Conservation (phyloP, 768 basidiomycete genomes). For the Phanerodontia chrysosporium region DNA sequence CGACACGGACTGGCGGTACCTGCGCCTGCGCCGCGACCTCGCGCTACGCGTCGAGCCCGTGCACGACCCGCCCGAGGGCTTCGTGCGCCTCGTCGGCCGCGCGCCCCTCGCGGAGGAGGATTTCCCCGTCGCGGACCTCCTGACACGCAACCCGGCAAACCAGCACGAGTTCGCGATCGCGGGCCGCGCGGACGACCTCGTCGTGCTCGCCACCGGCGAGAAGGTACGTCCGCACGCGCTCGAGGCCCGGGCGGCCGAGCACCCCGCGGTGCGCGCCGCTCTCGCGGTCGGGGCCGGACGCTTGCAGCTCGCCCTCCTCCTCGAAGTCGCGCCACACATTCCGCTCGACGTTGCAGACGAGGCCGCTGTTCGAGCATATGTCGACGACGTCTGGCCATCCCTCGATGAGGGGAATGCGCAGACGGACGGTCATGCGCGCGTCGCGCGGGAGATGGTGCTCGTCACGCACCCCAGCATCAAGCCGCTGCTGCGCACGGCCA, state of each 20-base stretch:
- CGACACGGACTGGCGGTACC: conserved; percentile 36
- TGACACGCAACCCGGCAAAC: conserved; percentile 29
- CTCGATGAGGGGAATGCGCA: conserved; percentile 32
- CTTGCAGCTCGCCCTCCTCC: conserved; percentile 32
- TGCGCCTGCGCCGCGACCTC: conserved; percentile 32
- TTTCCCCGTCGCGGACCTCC: conserved; percentile 35
- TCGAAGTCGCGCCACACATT: conserved; percentile 23
- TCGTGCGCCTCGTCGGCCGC: conserved; percentile 27
- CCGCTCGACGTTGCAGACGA: conserved; percentile 12
- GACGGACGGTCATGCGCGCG: conserved; percentile 34
- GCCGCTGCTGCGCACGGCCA: conserved; percentile 33
- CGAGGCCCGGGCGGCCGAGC: conserved; percentile 31
- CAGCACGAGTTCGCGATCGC: conserved; percentile 30
- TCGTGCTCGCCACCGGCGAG: conserved; percentile 41
- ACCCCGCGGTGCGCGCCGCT: conserved; percentile 34
- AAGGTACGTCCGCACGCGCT: conserved; percentile 34
- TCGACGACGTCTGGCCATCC: conserved; percentile 24
- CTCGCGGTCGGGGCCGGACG: conserved; percentile 36
- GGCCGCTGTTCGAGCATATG: conserved; percentile 17
- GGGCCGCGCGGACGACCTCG: conserved; percentile 37
- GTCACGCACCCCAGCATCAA: conserved; percentile 28
- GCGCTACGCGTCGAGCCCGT: conserved; percentile 27
- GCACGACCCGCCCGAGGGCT: conserved; percentile 16
- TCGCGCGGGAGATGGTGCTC: conserved; percentile 36
- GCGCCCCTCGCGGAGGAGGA: conserved; percentile 32